Evolutionary conservation across 345 rosid genomes (phyloP).

Genomic region (Diplotaxis tenuifolia): DNA sequence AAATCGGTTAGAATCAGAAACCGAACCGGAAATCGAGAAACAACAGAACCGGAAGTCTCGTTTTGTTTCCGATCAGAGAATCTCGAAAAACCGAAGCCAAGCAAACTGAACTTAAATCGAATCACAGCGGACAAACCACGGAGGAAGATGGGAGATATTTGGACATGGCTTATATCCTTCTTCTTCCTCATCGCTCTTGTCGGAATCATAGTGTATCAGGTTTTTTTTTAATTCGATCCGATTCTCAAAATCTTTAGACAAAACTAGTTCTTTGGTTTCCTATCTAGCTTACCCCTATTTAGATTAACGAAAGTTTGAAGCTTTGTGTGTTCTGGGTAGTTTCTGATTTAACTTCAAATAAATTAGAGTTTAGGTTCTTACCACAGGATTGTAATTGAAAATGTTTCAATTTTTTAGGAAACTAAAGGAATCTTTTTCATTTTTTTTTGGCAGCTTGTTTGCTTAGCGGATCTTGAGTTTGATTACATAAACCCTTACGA

Average conservation of each 20-base stretch:
- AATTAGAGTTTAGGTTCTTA: constrained; percentile 15
- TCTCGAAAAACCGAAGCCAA: not conserved
- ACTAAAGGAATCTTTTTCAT: not conserved
- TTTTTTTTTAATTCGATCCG: not conserved
- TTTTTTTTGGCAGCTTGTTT: constrained; percentile 64
- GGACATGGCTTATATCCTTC: not conserved
- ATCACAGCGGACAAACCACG: constrained; percentile 3
- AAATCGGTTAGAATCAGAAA: not conserved
- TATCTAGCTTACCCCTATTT: not conserved
- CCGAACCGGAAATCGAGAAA: constrained; percentile 19
- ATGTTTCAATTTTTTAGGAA: not conserved
- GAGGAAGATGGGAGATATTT: not conserved
- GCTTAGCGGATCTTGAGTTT: constrained; percentile 74
- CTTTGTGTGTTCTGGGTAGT: constrained; percentile 5
- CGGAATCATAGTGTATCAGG: constrained; percentile 9
- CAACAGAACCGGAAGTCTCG: constrained; percentile 1
- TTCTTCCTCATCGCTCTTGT: constrained; percentile 5
- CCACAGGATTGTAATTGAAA: not conserved
- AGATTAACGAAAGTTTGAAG: not conserved
- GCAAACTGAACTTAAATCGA: constrained; percentile 2
- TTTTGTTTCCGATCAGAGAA: constrained; percentile 27
- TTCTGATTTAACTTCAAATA: not conserved
- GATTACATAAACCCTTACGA: constrained; percentile 79
- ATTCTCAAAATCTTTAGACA: not conserved
- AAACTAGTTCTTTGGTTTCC: not conserved